Conservation (phyloP, 371 early-diverging fungal genomes). For the Mortierella sp. region DNA sequence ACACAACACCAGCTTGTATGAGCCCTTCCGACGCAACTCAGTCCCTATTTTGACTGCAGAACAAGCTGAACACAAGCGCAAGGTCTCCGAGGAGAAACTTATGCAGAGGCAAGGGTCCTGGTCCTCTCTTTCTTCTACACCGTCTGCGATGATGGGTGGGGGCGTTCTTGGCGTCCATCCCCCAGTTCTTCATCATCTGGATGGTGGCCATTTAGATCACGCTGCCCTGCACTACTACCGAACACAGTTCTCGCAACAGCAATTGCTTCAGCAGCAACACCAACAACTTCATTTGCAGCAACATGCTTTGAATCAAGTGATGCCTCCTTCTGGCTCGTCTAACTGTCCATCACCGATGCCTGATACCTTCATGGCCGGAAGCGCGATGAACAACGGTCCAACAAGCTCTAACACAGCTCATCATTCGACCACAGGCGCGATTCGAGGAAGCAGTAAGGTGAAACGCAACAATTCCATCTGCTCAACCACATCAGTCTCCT, state of each 20-base stretch:
- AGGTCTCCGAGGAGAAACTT: slow-evolving; percentile 48
- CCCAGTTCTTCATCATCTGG: slow-evolving; percentile 42
- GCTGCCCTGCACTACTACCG: slow-evolving; percentile 54
- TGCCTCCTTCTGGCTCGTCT: slow-evolving; percentile 34
- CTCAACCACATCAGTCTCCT: slow-evolving; percentile 49
- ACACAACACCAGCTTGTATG: slow-evolving; percentile 36
- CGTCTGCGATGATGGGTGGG: slow-evolving; percentile 18
- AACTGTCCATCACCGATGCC: slow-evolving; percentile 44
- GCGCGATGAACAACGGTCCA: slow-evolving; percentile 11
- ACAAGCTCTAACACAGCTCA: slow-evolving; percentile 3
- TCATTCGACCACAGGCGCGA: slow-evolving; percentile 38
- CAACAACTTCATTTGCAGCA: slow-evolving; percentile 34
- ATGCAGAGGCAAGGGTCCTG: slow-evolving; percentile 53
- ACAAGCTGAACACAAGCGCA: slow-evolving; percentile 52
- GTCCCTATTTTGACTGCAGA: slow-evolving; percentile 48
- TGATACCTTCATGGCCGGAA: slow-evolving; percentile 28
- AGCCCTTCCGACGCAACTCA: slow-evolving; percentile 50
- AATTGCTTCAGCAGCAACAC: slow-evolving; percentile 33
- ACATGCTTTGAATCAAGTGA: slow-evolving; percentile 37
- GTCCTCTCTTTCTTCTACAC: slow-evolving; percentile 36
- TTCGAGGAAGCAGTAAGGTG: slow-evolving; percentile 41
- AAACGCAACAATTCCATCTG: slow-evolving; percentile 55
- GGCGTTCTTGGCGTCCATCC: slow-evolving; percentile 26
- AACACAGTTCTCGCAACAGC: slow-evolving; percentile 47
- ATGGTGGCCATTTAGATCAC: slow-evolving; percentile 37